These are phyloP conservation scores for Yamadazyma friedrichii DNA, from an alignment of 1,139 yeast genomes.

Conservation along the genomic window DNA sequence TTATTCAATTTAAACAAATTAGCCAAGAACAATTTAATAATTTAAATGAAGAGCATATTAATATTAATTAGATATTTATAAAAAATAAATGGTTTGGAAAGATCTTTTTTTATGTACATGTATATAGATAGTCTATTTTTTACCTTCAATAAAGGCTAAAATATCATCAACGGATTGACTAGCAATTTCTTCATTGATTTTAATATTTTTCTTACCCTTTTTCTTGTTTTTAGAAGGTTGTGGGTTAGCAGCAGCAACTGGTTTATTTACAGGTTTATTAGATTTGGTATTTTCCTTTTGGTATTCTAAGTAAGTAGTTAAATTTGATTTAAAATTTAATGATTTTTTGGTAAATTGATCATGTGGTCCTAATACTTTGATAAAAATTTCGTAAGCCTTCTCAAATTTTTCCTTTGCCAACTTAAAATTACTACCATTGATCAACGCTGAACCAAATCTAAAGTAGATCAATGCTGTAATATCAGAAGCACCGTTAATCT, in stretches of 20 bases:
- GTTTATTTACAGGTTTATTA: constrained; percentile 14
- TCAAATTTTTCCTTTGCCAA: constrained; percentile 56
- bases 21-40: constrained; percentile 6
- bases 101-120: constrained; percentile 10
- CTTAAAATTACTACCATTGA: constrained; percentile 51
- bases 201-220: constrained; percentile 28
- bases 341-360: constrained; percentile 64
- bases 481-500: constrained; percentile 57
- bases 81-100: background rate
- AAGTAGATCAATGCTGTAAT: constrained; percentile 59
- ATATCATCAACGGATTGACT: constrained; percentile 66
- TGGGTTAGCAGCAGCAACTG: constrained; percentile 4
- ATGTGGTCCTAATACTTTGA: constrained; percentile 57
- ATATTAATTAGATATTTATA: background rate
- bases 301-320: constrained; percentile 40
- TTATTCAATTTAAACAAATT: constrained; percentile 17
- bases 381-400: constrained; percentile 53
- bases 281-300: constrained; percentile 29
- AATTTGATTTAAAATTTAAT: constrained; percentile 57
- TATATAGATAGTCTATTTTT: constrained; percentile 14
- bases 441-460: constrained; percentile 66
- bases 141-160: constrained; percentile 63
- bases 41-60: constrained; percentile 6
- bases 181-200: constrained; percentile 55
- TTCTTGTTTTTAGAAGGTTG: constrained; percentile 7